A percentile compares a stretch with the other conserved stretches of the same genome.
Conservation (phyloP, 139 green algal species). For the Ettlia oleoabundans region DNA sequence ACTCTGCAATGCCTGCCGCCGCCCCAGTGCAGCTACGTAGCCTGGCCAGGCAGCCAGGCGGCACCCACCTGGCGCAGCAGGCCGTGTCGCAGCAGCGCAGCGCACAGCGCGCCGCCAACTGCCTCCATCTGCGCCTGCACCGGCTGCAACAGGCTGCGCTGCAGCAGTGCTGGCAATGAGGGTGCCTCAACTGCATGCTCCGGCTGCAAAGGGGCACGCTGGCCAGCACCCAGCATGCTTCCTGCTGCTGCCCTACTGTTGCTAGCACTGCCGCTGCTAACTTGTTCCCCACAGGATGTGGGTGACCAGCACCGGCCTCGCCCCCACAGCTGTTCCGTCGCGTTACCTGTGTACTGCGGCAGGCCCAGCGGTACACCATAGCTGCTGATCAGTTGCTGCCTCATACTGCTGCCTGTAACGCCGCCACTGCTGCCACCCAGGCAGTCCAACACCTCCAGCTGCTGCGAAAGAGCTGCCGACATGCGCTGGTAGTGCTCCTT, state of each 20-base stretch:
- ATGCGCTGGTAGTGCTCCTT: conserved; percentile 1
- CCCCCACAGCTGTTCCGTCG: conserved; percentile 4
- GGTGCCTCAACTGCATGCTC: not conserved
- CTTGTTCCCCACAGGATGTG: too few species aligned
- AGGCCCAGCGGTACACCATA: conserved; percentile 23
- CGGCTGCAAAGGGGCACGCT: not conserved
- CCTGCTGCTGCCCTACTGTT: not conserved
- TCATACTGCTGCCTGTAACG: not conserved
- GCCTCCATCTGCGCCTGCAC: conserved; percentile 29
- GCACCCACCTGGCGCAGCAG: conserved; percentile 32
- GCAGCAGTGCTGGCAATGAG: conserved; percentile 27
- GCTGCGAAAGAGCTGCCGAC: not conserved
- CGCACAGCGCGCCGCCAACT: not conserved
- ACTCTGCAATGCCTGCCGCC: too few species aligned
- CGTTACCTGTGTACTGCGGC: not conserved
- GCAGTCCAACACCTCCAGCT: conserved; percentile 17
- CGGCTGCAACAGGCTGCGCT: conserved; percentile 42
- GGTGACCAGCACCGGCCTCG: too few species aligned
- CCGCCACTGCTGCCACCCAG: conserved; percentile 3
- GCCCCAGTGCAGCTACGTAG: too few species aligned
- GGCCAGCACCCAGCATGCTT: too few species aligned
- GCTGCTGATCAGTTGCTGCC: conserved; percentile 1
- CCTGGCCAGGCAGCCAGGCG: too few species aligned
- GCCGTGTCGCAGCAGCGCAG: conserved; percentile 14
- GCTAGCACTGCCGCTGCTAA: not conserved